Conservation (phyloP, 768 basidiomycete genomes). For the Suillus subalutaceus region DNA sequence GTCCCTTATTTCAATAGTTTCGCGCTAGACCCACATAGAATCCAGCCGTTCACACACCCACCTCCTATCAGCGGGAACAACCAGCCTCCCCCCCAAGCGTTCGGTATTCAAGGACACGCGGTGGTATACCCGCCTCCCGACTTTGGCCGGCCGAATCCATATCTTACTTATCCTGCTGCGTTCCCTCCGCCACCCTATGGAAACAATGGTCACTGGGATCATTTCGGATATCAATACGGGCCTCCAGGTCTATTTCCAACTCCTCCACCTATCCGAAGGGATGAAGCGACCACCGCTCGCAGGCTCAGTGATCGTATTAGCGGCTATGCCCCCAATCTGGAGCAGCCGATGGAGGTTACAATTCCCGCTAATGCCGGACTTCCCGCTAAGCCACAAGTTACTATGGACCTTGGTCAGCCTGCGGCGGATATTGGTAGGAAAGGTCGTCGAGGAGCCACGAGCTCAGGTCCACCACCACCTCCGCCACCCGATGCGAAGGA, state of each 20-base stretch:
- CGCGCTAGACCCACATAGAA: constrained; percentile 92
- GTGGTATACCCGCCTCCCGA: constrained; percentile 50
- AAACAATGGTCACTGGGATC: constrained; percentile 47
- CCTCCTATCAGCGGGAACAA: constrained; percentile 67
- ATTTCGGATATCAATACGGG: constrained; percentile 44
- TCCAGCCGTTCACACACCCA: constrained; percentile 83
- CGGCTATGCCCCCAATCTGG: constrained; percentile 63
- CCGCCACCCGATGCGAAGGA: constrained; percentile 89
- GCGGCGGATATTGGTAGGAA: constrained; percentile 33
- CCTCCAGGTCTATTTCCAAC: constrained; percentile 37
- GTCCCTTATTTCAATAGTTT: constrained; percentile 94
- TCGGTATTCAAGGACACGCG: constrained; percentile 68
- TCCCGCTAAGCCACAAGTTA: constrained; percentile 74
- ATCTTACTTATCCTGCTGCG: constrained; percentile 39
- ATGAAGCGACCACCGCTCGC: constrained; percentile 60
- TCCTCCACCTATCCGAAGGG: constrained; percentile 50
- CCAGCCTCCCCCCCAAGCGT: constrained; percentile 84
- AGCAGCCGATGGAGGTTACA: constrained; percentile 42
- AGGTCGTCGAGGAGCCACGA: constrained; percentile 40
- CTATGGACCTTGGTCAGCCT: constrained; percentile 46
- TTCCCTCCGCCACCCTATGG: constrained; percentile 43
- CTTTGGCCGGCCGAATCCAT: constrained; percentile 42
- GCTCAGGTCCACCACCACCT: constrained; percentile 65
- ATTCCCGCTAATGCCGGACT: constrained; percentile 72
- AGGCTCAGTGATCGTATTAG: constrained; percentile 81